Conservation (phyloP, 164 flowering plant genomes). For the Aristolochia fimbriata region DNA sequence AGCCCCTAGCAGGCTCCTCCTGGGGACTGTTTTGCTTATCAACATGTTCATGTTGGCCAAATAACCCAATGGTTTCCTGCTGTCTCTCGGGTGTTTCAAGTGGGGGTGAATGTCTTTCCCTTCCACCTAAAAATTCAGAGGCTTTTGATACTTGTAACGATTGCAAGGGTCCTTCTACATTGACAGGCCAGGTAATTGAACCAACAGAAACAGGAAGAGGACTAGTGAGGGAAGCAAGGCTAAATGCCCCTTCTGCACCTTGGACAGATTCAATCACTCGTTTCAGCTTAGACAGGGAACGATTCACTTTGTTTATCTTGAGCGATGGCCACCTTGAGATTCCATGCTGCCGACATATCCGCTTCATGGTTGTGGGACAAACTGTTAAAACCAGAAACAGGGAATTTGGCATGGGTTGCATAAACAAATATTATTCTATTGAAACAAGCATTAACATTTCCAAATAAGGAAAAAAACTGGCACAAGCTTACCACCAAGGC, state of each 20-base stretch:
- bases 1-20: constrained; percentile 19
- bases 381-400: constrained; percentile 39
- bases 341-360: constrained; percentile 95
- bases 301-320: constrained; percentile 90
- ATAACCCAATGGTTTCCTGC: constrained; percentile 10
- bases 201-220: constrained; percentile 56
- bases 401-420: not conserved
- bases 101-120: constrained; percentile 17
- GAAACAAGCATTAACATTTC: too few relatives aligned
- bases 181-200: constrained; percentile 51
- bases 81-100: constrained; percentile 21
- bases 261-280: constrained; percentile 89
- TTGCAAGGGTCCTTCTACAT: constrained; percentile 29
- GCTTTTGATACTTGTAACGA: constrained; percentile 21
- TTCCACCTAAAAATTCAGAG: constrained; percentile 21
- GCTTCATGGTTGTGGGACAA: constrained; percentile 98
- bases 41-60: constrained; percentile 19
- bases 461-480: not conserved
- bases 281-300: constrained; percentile 83
- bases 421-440: too few relatives aligned
- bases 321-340: constrained; percentile 98
- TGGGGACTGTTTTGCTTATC: constrained; percentile 15
- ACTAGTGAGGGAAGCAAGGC: constrained; percentile 41
- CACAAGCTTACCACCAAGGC: constrained; percentile 70
- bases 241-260: constrained; percentile 69